Base-by-base conservation (phyloP, 768 basidiomycete genomes). In the Mycena filopes region DNA sequence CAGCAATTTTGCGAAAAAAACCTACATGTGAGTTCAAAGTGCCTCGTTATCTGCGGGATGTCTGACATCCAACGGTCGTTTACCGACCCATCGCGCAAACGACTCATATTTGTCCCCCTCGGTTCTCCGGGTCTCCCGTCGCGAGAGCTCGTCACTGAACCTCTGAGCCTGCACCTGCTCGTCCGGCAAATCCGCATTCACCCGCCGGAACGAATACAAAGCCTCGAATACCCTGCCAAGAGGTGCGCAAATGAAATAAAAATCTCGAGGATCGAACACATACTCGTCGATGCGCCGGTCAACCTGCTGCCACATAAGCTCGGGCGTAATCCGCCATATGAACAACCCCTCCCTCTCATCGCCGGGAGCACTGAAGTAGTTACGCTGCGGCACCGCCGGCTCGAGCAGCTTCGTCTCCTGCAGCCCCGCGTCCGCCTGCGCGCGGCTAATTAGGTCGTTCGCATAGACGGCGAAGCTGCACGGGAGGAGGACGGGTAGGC, bases 221-320 rank as follows among this genome's bases (percentile, higher is more conserved):
- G 16, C 49, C 33, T 60, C 59, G n/a, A 60, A 60, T 23, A 60
- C 41, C 26, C 59, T 60, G 23, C 1, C 7, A 41, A 21, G 29
- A 33, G 12, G 18, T 18, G n/a, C n/a, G n/a, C n/a, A n/a, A n/a
- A n/a, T n/a, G 33, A 25, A 23, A 9, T 2, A 2, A 18, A 18
- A 18, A 18, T 16, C 40, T 20, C 13, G 21, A 16, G 16, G 16
- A 3, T 57, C 8, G 18, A 23, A 21, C 15, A 53, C 59, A 41
- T 36, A 61, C 60, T 61, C 60, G 43, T 54, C 60, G 36, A 61
- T 28, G 16, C 60, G 42, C n/a, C 60, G 33, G 51, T 61, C 60
- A 20, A 61, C 29, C 43, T 54, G 42, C 29, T 54, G 42, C 60
- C 60, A 61, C 51, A 61, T 54, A 1, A 61, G 28, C 11, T 63